Percentiles rank a stretch among this genome's conserved stretches.
These are phyloP conservation scores for Asclepias syriaca DNA, from an alignment of 257 asterid species.

Conservation along the genomic window DNA sequence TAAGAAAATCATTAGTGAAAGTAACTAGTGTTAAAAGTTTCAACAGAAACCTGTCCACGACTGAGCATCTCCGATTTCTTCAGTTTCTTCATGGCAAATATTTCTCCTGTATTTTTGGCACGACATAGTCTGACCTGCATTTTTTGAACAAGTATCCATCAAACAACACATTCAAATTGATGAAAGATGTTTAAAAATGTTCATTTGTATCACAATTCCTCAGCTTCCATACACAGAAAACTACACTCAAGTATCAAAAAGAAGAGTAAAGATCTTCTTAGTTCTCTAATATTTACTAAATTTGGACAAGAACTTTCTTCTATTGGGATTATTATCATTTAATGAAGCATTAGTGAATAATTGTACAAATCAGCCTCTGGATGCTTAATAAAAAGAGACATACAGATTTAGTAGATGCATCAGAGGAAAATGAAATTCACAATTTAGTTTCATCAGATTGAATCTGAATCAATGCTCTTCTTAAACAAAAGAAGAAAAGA, in stretches of 20 bases:
- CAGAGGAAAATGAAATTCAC: not conserved
- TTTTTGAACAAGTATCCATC: conserved; percentile 15
- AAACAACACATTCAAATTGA: not conserved
- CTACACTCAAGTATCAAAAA: not conserved
- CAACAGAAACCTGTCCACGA: conserved; percentile 78
- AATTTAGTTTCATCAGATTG: not conserved
- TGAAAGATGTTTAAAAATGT: not conserved
- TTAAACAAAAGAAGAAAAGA: not conserved
- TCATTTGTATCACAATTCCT: not conserved
- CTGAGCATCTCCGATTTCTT: conserved; percentile 96
- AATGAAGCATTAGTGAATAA: not conserved
- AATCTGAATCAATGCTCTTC: not conserved
- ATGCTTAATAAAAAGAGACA: not conserved
- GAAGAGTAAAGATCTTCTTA: not conserved
- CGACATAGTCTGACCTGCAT: conserved; percentile 94
- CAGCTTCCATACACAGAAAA: not conserved
- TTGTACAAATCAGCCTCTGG: not conserved
- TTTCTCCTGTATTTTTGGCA: conserved; percentile 77
- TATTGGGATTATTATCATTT: not conserved
- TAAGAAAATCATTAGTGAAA: not conserved
- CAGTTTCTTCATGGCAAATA: conserved; percentile 92
- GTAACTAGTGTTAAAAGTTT: conserved; percentile 2
- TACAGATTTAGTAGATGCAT: not conserved
- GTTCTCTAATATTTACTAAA: not conserved
- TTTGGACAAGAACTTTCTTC: not conserved